Evolutionary conservation across 768 basidiomycete genomes (phyloP), one percentile per base, ranked within the genome.

Genomic region (Ephemerocybe angulata): DNA sequence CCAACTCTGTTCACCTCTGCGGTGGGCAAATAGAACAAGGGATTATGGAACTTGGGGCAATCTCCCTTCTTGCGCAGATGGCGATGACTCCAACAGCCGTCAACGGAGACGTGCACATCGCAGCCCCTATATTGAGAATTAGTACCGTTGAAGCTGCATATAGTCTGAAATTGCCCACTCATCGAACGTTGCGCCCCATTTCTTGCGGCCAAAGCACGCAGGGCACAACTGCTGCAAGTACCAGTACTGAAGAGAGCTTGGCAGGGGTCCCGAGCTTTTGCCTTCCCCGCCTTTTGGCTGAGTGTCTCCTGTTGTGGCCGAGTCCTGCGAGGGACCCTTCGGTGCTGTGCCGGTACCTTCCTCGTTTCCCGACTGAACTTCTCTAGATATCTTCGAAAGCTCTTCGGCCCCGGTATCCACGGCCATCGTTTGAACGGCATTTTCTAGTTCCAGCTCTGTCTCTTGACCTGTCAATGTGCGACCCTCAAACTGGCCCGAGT

Each of bases 41-140:
- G 35, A 4, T 13, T 6, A 52, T 30, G 27, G 27, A 37, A 40
- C 24, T 41, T 17, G 12, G 19, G 35, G 10, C 8, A 22, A 22
- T 38, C 37, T 22, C 5, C 37, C 6, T 6, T 21, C 22, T 13
- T 8, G 21, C 50, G 50, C 27, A 64, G 52, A 35, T 77, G 74
- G 0, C 64, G 58, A 53, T 78, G 73, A 46, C 71, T 70, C 51
- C 76, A 76, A 37, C 73, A 75, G 0, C 72, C 72, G 60, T 77
- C 74, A 0, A 63, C 59, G 0, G 63, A 62, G 0, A 77, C 57
- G 29, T 76, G 73, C 10, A 76, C 60, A 52, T 77, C 73, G 0
- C 64, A 67, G 0, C 75, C 72, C 1, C 72, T 70, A 35, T 10
- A 21, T 43, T 43, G n/a, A 24, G 29, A 38, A 35, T 41, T 22